These are phyloP conservation scores for Russula vinacea DNA, from an alignment of 768 basidiomycete genomes.

Conservation along the genomic window DNA sequence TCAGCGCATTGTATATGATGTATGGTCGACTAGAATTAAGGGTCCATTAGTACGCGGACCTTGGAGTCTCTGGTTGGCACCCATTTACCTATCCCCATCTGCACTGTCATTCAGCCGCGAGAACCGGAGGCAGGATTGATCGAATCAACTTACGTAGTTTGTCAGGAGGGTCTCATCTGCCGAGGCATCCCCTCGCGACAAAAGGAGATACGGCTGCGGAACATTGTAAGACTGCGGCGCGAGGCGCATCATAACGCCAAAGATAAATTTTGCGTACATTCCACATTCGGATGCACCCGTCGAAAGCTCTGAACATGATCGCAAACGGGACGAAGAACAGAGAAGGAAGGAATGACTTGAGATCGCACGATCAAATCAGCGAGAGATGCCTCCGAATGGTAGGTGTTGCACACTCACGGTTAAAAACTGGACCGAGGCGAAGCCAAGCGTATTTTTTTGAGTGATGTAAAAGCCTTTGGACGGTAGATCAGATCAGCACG, in stretches of 20 bases:
- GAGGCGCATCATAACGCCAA: not conserved
- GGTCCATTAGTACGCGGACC: not conserved
- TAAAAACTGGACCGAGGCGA: slow-evolving; percentile 46
- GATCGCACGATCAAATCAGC: slow-evolving; percentile 4
- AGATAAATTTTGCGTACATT: slow-evolving; percentile 48
- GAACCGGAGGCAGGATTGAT: no score
- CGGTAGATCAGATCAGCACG: not conserved
- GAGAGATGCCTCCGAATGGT: not conserved
- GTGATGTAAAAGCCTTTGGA: slow-evolving; percentile 55
- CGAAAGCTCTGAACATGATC: slow-evolving; percentile 49
- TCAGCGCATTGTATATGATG: slow-evolving; percentile 40
- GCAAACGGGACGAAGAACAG: slow-evolving; percentile 51
- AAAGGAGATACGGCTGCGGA: slow-evolving; percentile 58
- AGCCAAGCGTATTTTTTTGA: slow-evolving; percentile 45
- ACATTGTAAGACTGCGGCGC: slow-evolving; percentile 20
- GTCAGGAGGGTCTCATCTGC: slow-evolving; percentile 60
- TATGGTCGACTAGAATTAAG: slow-evolving; percentile 4
- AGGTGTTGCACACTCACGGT: slow-evolving; percentile 39
- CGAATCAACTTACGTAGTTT: slow-evolving; percentile 52
- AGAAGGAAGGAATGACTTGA: slow-evolving; percentile 60
- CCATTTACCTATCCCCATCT: slow-evolving; percentile 23
- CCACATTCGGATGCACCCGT: slow-evolving; percentile 54
- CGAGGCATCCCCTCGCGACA: slow-evolving; percentile 50
- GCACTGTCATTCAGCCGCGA: not conserved
- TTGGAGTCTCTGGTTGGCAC: not conserved